A percentile compares a stretch with the other conserved stretches of the same genome.
Evolutionary conservation across 306 rosid genomes (phyloP).

Genomic region (Begonia peltatifolia): DNA sequence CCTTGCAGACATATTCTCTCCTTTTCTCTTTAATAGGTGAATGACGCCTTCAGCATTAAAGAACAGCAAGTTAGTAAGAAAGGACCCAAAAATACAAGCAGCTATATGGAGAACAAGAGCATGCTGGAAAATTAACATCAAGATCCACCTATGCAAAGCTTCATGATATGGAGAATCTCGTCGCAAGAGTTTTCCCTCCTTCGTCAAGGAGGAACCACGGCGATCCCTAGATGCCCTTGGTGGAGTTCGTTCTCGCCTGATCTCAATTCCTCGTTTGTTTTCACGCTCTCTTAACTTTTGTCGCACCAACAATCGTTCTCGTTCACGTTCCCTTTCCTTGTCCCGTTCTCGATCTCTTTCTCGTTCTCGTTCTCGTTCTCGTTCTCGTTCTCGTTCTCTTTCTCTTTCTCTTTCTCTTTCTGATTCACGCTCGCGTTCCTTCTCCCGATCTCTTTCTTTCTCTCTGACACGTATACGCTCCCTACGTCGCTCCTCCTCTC

Average conservation of each 20-base stretch:
- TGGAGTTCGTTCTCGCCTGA: conserved; percentile 36
- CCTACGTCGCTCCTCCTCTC: conserved; percentile 91
- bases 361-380: conserved; percentile 42
- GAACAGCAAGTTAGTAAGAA: conserved; percentile 83
- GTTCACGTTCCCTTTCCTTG: conserved; percentile 62
- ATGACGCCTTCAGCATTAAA: conserved; percentile 98
- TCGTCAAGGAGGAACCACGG: conserved; percentile 64
- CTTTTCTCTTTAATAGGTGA: conserved; percentile 98
- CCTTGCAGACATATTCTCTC: conserved; percentile 99
- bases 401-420: conserved; percentile 78
- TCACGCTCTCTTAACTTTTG: conserved; percentile 85
- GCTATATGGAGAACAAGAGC: conserved; percentile 65
- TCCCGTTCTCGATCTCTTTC: conserved; percentile 38
- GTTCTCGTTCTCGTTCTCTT: conserved; percentile 55
- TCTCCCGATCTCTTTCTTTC: conserved; percentile 78
- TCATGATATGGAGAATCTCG: conserved; percentile 82
- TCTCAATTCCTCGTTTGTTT: conserved; percentile 62
- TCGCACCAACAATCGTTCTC: conserved; percentile 64
- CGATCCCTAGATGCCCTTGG: conserved; percentile 60
- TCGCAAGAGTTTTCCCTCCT: conserved; percentile 63
- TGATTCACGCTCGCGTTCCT: conserved; percentile 59
- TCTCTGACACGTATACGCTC: conserved; percentile 88
- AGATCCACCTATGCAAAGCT: conserved; percentile 88
- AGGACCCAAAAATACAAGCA: conserved; percentile 59
- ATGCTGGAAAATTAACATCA: conserved; percentile 67